phyloP scores from a whole-genome alignment of 345 rosid genomes.

The Eucalyptus camaldulensis region DNA sequence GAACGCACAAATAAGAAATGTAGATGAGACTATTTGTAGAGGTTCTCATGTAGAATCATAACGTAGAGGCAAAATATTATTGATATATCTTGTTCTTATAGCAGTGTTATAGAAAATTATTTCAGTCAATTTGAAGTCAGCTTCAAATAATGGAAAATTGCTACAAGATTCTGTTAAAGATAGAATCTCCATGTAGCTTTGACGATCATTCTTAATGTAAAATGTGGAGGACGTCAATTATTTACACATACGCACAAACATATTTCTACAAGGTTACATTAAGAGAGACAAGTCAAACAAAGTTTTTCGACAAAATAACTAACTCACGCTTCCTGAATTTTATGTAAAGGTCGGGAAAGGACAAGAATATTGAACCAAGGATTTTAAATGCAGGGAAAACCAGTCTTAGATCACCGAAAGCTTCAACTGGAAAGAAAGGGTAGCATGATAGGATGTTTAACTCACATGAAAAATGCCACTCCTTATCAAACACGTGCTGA shows the following conservation, averaged over 20 bases:
- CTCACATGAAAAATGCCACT: slow-evolving; percentile 92
- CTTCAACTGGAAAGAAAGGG: not conserved
- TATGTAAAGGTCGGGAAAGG: not conserved
- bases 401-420: not conserved
- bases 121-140: not conserved
- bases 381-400: not conserved
- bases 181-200: not conserved
- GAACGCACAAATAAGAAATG: not conserved
- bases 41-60: not conserved
- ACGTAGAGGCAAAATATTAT: not conserved
- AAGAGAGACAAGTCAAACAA: too few relatives aligned
- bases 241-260: not conserved
- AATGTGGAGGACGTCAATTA: not conserved
- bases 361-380: not conserved
- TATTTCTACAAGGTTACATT: not conserved
- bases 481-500: slow-evolving; percentile 51
- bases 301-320: not conserved
- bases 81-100: too few relatives aligned
- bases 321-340: not conserved
- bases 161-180: not conserved
- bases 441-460: not conserved
- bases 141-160: not conserved
- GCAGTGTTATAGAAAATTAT: not conserved
- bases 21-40: not conserved
- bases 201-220: not conserved